These are phyloP conservation scores for Massariosphaeria phaeospora DNA, from an alignment of 495 filamentous ascomycete genomes.

Conservation along the genomic window DNA sequence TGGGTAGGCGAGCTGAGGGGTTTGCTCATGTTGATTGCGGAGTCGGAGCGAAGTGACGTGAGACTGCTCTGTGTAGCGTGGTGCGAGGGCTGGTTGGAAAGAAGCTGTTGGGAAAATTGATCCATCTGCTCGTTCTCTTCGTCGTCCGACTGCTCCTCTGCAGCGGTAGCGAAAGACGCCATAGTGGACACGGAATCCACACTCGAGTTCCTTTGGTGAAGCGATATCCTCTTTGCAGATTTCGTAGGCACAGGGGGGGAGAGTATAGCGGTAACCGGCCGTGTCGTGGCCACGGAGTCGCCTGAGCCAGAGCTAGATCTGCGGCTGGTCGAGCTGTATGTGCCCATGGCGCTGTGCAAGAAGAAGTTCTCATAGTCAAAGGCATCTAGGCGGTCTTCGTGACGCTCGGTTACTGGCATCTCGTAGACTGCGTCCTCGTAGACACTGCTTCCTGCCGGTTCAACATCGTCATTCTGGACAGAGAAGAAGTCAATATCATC, in stretches of 20 bases:
- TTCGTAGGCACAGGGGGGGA: slow-evolving; percentile 1
- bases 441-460: slow-evolving; percentile 48
- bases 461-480: slow-evolving; percentile 35
- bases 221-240: slow-evolving; percentile 17
- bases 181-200: slow-evolving; percentile 66
- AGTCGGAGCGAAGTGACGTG: slow-evolving; percentile 27
- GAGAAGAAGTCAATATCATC: slow-evolving; percentile 22
- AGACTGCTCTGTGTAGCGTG: not conserved
- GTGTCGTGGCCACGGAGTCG: slow-evolving; percentile 71
- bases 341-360: slow-evolving; percentile 84
- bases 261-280: slow-evolving; percentile 25
- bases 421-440: slow-evolving; percentile 62
- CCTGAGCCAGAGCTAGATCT: slow-evolving; percentile 52
- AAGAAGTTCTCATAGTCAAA: slow-evolving; percentile 98
- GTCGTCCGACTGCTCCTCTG: slow-evolving; percentile 52
- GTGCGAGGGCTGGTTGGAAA: not conserved
- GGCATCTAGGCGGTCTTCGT: slow-evolving; percentile 93
- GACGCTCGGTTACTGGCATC: slow-evolving; percentile 48
- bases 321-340: slow-evolving; percentile 50
- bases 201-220: slow-evolving; percentile 57
- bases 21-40: slow-evolving; percentile 37
- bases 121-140: slow-evolving; percentile 34
- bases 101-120: slow-evolving; percentile 22
- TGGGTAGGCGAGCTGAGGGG: slow-evolving; percentile 2
- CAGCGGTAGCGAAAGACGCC: slow-evolving; percentile 79